Percentiles rank a stretch among this genome's conserved stretches.
Conservation (phyloP, 306 rosid species). For the Vicia villosa region DNA sequence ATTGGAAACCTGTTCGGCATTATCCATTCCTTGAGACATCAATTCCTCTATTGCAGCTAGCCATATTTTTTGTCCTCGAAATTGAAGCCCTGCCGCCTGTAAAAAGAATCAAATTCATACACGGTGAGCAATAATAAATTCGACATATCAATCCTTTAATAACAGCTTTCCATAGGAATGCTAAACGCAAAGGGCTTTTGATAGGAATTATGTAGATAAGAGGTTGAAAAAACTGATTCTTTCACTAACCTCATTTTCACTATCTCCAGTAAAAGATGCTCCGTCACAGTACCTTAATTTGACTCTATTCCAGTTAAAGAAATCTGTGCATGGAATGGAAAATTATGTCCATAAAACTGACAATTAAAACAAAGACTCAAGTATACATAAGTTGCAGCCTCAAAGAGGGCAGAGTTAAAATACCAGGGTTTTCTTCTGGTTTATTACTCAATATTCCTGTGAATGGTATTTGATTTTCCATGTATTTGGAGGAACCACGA, state of each 20-base stretch:
- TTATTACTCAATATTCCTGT: constrained; percentile 76
- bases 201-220: too few species aligned
- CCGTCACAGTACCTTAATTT: constrained; percentile 90
- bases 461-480: constrained; percentile 80
- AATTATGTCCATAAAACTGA: too few species aligned
- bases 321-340: constrained; percentile 71
- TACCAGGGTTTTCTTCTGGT: constrained; percentile 81
- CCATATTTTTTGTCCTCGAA: constrained; percentile 92
- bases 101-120: constrained; percentile 27
- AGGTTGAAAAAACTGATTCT: background rate
- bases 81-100: constrained; percentile 71
- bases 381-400: constrained; percentile 21
- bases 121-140: constrained; percentile 18
- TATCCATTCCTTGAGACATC: constrained; percentile 78
- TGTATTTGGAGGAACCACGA: constrained; percentile 76
- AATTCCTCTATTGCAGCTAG: constrained; percentile 80
- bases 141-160: constrained; percentile 20
- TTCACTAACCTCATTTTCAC: constrained; percentile 60
- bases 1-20: constrained; percentile 61
- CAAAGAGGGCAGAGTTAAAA: constrained; percentile 19
- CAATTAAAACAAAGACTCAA: background rate
- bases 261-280: constrained; percentile 83
- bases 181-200: too few species aligned
- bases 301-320: constrained; percentile 92
- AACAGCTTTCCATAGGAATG: constrained; percentile 20